A percentile compares a stretch with the other conserved stretches of the same genome.
phyloP scores from a whole-genome alignment of 495 filamentous ascomycete species.

The Talaromyces liani region DNA sequence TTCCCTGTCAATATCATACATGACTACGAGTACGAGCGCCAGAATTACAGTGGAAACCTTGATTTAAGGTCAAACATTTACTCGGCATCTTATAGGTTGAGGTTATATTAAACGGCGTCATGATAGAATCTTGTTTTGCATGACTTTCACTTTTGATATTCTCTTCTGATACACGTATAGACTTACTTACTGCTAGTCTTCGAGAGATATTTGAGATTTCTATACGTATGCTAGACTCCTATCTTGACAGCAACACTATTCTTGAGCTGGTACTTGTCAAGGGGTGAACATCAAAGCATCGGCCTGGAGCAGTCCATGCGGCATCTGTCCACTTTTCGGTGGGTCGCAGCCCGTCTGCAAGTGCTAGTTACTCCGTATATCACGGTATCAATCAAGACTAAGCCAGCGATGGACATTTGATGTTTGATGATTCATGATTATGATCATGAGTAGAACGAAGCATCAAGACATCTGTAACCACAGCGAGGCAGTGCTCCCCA shows the following conservation, averaged over 20 bases:
- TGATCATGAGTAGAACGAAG: neutral
- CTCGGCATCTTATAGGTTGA: neutral
- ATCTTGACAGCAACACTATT: too few species aligned
- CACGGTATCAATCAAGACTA: too few species aligned
- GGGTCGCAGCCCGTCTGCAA: neutral
- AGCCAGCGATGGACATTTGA: too few species aligned
- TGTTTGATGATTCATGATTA: neutral
- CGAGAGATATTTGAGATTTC: too few species aligned
- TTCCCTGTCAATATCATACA: too few species aligned
- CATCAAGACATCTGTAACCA: neutral
- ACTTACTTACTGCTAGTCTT: too few species aligned
- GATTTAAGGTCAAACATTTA: neutral
- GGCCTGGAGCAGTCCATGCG: conserved; percentile 7
- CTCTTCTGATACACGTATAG: too few species aligned
- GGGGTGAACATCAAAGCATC: neutral
- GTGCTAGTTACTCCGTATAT: too few species aligned
- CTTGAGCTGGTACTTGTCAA: neutral
- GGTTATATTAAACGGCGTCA: neutral
- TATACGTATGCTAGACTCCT: too few species aligned
- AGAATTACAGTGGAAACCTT: neutral
- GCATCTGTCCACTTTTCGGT: conserved; percentile 1
- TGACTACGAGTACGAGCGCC: too few species aligned
- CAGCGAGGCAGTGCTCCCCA: neutral
- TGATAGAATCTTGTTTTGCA: neutral
- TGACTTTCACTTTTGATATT: neutral